Evolutionary conservation across 352 stramenopile species (phyloP).

Genomic region (Phytophthora multivora): DNA sequence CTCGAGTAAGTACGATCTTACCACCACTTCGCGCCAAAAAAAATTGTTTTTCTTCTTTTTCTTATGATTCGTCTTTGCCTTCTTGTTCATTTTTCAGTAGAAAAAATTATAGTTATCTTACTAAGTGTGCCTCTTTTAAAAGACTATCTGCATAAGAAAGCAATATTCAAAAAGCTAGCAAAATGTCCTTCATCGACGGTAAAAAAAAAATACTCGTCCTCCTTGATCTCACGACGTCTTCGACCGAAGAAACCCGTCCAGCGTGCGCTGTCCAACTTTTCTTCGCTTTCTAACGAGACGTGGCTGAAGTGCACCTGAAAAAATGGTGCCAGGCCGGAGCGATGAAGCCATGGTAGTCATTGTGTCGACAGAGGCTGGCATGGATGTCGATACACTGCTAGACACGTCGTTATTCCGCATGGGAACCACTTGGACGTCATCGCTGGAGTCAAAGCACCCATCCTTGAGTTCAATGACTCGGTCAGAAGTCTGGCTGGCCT

Average conservation of each 20-base stretch:
- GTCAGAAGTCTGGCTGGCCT: conserved; percentile 18
- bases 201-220: background rate
- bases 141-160: conserved; percentile 24
- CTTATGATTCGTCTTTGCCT: background rate
- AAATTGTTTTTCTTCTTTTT: conserved; percentile 28
- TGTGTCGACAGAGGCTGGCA: conserved; percentile 10
- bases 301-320: conserved; percentile 30
- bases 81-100: background rate
- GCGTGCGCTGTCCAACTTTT: conserved; percentile 51
- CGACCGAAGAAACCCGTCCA: conserved; percentile 56
- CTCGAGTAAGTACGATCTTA: conserved; percentile 27
- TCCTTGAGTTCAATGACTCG: conserved; percentile 49
- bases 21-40: background rate
- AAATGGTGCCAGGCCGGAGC: background rate
- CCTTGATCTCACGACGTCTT: conserved; percentile 11
- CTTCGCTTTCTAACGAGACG: conserved; percentile 53
- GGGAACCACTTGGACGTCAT: conserved; percentile 30
- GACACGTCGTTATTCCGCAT: conserved; percentile 15
- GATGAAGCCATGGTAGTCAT: conserved; percentile 18
- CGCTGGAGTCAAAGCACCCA: conserved; percentile 43
- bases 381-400: conserved; percentile 2
- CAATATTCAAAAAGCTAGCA: conserved; percentile 26
- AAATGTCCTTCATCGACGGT: conserved; percentile 6
- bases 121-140: background rate
- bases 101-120: conserved; percentile 22